Evolutionary conservation across 2,329 filamentous ascomycete genomes (phyloP).

Genomic region (Diaporthe sp.): DNA sequence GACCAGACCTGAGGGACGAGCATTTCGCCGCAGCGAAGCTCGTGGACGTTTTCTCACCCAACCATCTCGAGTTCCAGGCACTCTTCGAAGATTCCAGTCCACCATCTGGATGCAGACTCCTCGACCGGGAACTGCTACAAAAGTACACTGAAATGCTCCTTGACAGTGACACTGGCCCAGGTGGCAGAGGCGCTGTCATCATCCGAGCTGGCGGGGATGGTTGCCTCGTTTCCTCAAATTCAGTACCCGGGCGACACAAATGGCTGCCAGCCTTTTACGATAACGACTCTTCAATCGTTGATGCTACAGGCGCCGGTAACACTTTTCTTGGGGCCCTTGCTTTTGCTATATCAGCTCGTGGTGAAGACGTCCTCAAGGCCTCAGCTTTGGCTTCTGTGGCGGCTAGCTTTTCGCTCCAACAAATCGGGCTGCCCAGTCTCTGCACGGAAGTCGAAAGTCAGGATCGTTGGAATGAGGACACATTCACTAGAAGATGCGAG

Average conservation of each 20-base stretch:
- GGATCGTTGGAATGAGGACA: conserved; percentile 13
- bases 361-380: conserved; percentile 44
- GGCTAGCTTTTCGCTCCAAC: conserved; percentile 50
- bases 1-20: conserved; percentile 45
- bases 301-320: conserved; percentile 54
- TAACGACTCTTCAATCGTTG: conserved; percentile 45
- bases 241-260: conserved; percentile 18
- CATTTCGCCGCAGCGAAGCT: conserved; percentile 44
- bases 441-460: not conserved
- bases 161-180: conserved; percentile 12
- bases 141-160: conserved; percentile 1
- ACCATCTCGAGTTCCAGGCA: conserved; percentile 52
- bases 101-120: too few species aligned
- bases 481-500: not conserved
- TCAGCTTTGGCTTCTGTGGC: conserved; percentile 50
- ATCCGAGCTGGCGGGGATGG: conserved; percentile 32
- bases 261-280: conserved; percentile 51
- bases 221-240: conserved; percentile 21
- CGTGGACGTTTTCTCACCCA: conserved; percentile 54
- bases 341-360: conserved; percentile 45
- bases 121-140: not conserved
- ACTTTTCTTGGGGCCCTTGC: conserved; percentile 52
- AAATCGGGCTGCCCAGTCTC: conserved; percentile 48
- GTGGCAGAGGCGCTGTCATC: conserved; percentile 8
- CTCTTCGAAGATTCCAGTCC: conserved; percentile 42